Evolutionary conservation across 2,329 filamentous ascomycete genomes (phyloP), one percentile per base, ranked within the genome.

Genomic region (Pyricularia pennisetigena): DNA sequence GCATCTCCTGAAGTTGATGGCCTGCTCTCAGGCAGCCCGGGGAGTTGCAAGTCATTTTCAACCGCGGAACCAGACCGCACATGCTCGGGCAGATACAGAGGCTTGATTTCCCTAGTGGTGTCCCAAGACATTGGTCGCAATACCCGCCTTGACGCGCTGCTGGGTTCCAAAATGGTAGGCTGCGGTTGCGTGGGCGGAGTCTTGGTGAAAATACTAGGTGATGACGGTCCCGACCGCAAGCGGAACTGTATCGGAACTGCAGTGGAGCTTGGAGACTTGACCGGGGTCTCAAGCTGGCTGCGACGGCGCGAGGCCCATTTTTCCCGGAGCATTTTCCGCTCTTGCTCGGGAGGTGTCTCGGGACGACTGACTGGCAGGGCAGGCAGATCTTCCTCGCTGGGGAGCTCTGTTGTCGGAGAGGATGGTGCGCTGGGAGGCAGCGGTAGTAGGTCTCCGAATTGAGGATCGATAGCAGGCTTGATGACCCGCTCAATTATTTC

Each of bases 1-100:
- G 59, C 16, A 26, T 28, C 59, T 62, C 59, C 59, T 26, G 59
- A 62, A 12, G 61, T 32, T 70, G 64, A 71, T 2, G 72, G 63
- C 32, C 72, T 71, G 63, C 79, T 81, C 2, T 78, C 83, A 6
- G 80, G 81, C 16, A 88, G 78, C 30, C 82, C 83, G 7, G 86
- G 85, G 1, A 87, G 76, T 3, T 79, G 74, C 59, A 67, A 61
- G 9, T 67, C 72, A 30, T 77, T 75, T 3, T 73, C 72, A 6
- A 77, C 74, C 62, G 73, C 70, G 16, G 71, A 71, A 24, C 65
- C 69, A 4, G 74, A 71, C 9, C 82, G 79, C 3, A 80, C 81
- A 71, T 80, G 88, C 76, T 96, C 91, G 7, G 97, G 86, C 26
- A 97, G 87, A 77, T 91, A 94, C 9, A 97, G 80, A 0, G 94